phyloP scores from a whole-genome alignment of 768 basidiomycete species.

The Neoboletus magnificus region DNA sequence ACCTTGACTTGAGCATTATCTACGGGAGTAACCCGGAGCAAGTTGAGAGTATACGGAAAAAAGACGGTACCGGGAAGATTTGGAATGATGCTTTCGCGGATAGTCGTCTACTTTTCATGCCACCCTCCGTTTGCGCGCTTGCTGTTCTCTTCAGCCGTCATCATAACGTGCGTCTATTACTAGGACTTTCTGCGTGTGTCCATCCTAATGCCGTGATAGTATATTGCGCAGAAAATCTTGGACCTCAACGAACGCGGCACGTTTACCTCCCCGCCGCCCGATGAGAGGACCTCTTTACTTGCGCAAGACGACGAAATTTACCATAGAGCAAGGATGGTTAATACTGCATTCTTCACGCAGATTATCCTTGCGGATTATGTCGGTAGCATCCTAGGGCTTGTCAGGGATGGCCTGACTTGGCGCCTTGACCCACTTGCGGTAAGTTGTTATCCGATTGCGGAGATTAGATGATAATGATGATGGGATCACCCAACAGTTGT shows the following conservation, averaged over 20 bases:
- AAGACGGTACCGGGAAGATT: conserved; percentile 67
- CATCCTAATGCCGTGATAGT: conserved; percentile 40
- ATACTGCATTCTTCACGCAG: conserved; percentile 69
- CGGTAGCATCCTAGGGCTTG: conserved; percentile 67
- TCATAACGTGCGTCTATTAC: conserved; percentile 54
- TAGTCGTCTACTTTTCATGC: conserved; percentile 61
- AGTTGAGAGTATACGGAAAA: conserved; percentile 50
- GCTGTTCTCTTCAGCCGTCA: conserved; percentile 68
- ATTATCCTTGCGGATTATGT: conserved; percentile 73
- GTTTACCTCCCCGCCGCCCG: conserved; percentile 31
- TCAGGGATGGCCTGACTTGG: conserved; percentile 62
- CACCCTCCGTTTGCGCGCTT: conserved; percentile 65
- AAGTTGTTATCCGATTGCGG: not conserved
- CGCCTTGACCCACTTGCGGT: conserved; percentile 67
- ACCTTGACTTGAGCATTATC: conserved; percentile 71
- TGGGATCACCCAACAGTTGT: conserved; percentile 34
- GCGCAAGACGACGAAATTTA: conserved; percentile 77
- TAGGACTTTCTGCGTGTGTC: not conserved
- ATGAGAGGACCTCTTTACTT: conserved; percentile 20
- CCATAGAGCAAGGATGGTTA: conserved; percentile 67
- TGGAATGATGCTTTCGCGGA: conserved; percentile 72
- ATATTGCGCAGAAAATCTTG: conserved; percentile 62
- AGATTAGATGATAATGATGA: not conserved
- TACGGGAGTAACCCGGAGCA: conserved; percentile 59
- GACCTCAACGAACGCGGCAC: conserved; percentile 63